phyloP scores from a whole-genome alignment of 208 protist species.

The Lotmaria passim region DNA sequence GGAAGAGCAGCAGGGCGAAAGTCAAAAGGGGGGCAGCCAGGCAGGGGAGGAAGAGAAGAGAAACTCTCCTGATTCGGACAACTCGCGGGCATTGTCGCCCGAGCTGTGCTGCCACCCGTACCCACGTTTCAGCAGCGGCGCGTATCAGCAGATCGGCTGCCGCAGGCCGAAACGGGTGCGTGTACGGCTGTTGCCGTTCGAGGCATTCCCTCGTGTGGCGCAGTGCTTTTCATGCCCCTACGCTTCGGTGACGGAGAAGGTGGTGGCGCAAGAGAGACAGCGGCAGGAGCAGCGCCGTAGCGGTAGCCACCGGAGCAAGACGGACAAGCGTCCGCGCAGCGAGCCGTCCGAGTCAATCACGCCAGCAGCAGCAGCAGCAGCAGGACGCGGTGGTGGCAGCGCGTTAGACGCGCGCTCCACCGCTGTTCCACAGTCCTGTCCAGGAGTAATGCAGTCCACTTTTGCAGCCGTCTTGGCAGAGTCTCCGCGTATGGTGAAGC shows the following conservation, averaged over 20 bases:
- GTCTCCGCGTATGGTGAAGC: conserved; percentile 47
- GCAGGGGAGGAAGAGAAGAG: too few species aligned
- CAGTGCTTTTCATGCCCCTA: conserved; percentile 60
- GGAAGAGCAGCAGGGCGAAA: conserved; percentile 7
- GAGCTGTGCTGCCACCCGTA: conserved; percentile 22
- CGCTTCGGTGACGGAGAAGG: conserved; percentile 48
- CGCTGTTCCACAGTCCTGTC: neutral
- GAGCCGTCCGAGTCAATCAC: too few species aligned
- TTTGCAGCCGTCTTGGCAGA: conserved; percentile 51
- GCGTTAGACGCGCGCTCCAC: neutral
- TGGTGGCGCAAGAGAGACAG: conserved; percentile 36
- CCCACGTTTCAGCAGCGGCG: conserved; percentile 37
- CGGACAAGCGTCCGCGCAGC: too few species aligned
- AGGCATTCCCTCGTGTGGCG: conserved; percentile 71
- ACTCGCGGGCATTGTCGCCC: neutral
- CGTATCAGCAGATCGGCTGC: conserved; percentile 60
- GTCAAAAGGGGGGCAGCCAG: neutral
- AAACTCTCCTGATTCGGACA: neutral
- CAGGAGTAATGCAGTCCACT: conserved; percentile 41
- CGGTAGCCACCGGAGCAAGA: conserved; percentile 4
- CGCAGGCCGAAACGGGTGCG: conserved; percentile 56
- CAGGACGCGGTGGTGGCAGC: too few species aligned
- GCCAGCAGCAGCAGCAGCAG: too few species aligned
- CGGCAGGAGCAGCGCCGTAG: conserved; percentile 2
- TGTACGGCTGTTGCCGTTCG: conserved; percentile 79